These are phyloP conservation scores for Madurella fahalii DNA, from an alignment of 2,329 filamentous ascomycete genomes.

Conservation along the genomic window DNA sequence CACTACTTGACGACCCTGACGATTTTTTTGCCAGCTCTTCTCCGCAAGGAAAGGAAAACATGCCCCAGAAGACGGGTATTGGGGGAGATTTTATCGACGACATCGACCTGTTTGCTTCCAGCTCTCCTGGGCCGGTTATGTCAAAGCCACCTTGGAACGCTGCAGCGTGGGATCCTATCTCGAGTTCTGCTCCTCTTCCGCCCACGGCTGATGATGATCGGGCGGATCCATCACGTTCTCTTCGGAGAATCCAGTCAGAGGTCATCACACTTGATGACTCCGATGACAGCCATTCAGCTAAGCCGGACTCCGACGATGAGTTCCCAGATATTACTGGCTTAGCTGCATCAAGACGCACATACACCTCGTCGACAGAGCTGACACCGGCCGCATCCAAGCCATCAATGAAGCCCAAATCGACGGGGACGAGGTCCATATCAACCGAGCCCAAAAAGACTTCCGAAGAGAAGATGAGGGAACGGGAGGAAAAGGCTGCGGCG, in stretches of 20 bases:
- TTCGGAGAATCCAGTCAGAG: slow-evolving; percentile 24
- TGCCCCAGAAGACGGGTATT: neutral
- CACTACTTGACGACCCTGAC: neutral
- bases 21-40: slow-evolving; percentile 26
- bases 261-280: slow-evolving; percentile 38
- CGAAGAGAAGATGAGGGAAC: slow-evolving; percentile 39
- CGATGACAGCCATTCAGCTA: slow-evolving; percentile 16
- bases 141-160: slow-evolving; percentile 24
- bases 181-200: slow-evolving; percentile 47
- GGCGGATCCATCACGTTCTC: slow-evolving; percentile 1
- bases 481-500: slow-evolving; percentile 42
- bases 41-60: neutral
- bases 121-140: slow-evolving; percentile 19
- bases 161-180: slow-evolving; percentile 48
- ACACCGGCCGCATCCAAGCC: slow-evolving; percentile 5
- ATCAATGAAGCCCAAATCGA: slow-evolving; percentile 22
- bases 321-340: slow-evolving; percentile 46
- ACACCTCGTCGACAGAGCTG: slow-evolving; percentile 1
- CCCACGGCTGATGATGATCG: slow-evolving; percentile 15
- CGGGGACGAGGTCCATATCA: slow-evolving; percentile 8
- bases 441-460: slow-evolving; percentile 26
- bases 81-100: slow-evolving; percentile 1
- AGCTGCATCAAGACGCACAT: slow-evolving; percentile 30
- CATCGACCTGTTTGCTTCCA: slow-evolving; percentile 14
- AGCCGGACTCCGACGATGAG: slow-evolving; percentile 38